phyloP scores from a whole-genome alignment of 495 filamentous ascomycete genomes.

The Neurospora sp. region DNA sequence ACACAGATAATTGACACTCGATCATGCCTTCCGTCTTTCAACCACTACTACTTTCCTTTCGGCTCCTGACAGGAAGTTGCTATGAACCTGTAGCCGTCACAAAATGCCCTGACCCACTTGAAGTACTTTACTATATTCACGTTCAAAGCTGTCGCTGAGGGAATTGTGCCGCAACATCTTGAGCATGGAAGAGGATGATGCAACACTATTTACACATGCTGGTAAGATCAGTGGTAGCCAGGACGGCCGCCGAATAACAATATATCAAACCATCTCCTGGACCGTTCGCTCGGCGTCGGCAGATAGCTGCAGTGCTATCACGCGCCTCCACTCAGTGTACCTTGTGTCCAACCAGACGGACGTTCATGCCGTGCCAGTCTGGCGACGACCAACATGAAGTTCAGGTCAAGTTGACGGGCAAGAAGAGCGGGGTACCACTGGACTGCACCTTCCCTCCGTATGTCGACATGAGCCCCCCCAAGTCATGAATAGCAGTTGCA shows the following conservation, averaged over 20 bases:
- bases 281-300: not conserved
- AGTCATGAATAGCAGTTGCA: not conserved
- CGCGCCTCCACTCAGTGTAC: not conserved
- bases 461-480: not conserved
- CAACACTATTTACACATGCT: not conserved
- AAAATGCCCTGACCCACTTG: not conserved
- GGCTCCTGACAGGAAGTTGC: not conserved
- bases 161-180: not conserved
- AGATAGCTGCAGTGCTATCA: too few species aligned
- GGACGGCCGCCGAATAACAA: accelerated
- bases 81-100: not conserved
- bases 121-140: too few species aligned
- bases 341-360: not conserved
- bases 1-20: not conserved
- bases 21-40: not conserved
- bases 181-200: accelerated
- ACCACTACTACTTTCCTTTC: not conserved
- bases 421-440: not conserved
- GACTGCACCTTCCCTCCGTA: not conserved
- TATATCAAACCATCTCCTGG: not conserved
- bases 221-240: not conserved
- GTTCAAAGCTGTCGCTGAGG: not conserved
- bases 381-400: not conserved
- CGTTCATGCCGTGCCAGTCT: not conserved
- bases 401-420: not conserved